Evolutionary conservation across 1,284 basidiomycete species (phyloP).

Genomic region (Ceratobasidium sp.): DNA sequence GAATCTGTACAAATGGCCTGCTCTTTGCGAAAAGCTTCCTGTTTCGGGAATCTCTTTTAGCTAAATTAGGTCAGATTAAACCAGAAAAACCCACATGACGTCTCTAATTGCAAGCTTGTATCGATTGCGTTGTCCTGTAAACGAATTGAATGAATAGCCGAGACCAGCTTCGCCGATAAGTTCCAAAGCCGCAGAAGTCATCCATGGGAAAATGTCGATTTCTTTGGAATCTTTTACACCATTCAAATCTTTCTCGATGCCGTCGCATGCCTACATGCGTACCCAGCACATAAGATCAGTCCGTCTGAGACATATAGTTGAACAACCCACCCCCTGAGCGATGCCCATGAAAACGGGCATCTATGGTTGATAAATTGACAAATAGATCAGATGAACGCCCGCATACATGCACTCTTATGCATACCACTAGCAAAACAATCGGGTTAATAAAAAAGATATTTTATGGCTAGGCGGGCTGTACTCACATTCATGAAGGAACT

Average conservation of each 20-base stretch:
- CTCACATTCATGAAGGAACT: conserved; percentile 60
- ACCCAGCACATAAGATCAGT: conserved; percentile 52
- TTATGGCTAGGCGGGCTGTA: not conserved
- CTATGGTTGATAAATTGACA: conserved; percentile 49
- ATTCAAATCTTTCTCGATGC: conserved; percentile 46
- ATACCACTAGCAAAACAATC: conserved; percentile 23
- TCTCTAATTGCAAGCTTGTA: conserved; percentile 66
- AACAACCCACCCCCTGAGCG: conserved; percentile 59
- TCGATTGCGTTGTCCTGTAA: conserved; percentile 62
- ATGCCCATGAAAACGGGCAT: conserved; percentile 65
- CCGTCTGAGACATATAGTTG: conserved; percentile 49
- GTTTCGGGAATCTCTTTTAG: conserved; percentile 58
- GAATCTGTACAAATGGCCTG: conserved; percentile 7
- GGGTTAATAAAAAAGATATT: not conserved
- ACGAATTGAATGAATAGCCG: conserved; percentile 67
- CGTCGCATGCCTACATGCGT: conserved; percentile 32
- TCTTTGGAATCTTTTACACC: conserved; percentile 53
- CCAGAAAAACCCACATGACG: conserved; percentile 61
- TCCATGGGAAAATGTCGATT: conserved; percentile 66
- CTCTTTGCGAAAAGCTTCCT: conserved; percentile 5
- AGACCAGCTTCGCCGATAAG: conserved; percentile 65
- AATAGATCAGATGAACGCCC: not conserved
- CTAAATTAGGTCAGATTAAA: conserved; percentile 57
- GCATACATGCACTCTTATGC: not conserved
- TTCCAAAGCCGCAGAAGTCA: conserved; percentile 66